A percentile compares a stretch with the other conserved stretches of the same genome.
These are phyloP conservation scores for Ambrosiella xylebori DNA, from an alignment of 2,329 filamentous ascomycete genomes.

Conservation along the genomic window DNA sequence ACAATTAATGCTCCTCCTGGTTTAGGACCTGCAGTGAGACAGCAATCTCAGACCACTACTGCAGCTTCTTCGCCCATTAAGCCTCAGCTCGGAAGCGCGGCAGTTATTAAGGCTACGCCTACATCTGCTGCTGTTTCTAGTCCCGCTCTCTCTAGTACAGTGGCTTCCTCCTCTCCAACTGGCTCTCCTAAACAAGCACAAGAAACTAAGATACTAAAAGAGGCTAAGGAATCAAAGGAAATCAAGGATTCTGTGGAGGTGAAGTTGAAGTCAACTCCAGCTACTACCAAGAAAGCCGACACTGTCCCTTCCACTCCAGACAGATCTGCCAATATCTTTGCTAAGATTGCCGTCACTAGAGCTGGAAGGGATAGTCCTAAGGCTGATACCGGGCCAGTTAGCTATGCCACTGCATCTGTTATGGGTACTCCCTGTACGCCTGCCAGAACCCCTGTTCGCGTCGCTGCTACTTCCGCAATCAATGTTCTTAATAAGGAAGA, in stretches of 20 bases:
- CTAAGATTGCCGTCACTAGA: constrained; percentile 6
- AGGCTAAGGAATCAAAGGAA: too few species aligned
- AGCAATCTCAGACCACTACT: background rate
- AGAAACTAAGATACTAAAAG: too few species aligned
- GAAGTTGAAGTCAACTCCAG: background rate
- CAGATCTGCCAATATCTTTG: background rate
- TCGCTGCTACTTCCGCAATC: background rate
- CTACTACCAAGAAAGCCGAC: background rate
- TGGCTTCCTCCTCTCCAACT: background rate
- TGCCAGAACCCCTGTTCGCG: constrained; percentile 15
- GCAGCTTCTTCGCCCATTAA: background rate
- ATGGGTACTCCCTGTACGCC: constrained; percentile 19
- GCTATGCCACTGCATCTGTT: constrained; percentile 12
- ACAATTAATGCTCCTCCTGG: too few species aligned
- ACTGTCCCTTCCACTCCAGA: constrained; percentile 8
- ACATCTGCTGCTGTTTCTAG: background rate
- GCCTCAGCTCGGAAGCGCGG: background rate
- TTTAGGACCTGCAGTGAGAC: too few species aligned
- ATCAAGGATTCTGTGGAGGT: too few species aligned
- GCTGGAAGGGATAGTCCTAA: background rate
- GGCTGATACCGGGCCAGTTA: background rate
- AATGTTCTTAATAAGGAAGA: constrained; percentile 39
- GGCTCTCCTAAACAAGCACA: constrained; percentile 14
- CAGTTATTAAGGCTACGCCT: background rate
- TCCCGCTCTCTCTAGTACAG: background rate